Evolutionary conservation across 495 filamentous ascomycete genomes (phyloP).

Genomic region (Penicillium pancosmium): DNA sequence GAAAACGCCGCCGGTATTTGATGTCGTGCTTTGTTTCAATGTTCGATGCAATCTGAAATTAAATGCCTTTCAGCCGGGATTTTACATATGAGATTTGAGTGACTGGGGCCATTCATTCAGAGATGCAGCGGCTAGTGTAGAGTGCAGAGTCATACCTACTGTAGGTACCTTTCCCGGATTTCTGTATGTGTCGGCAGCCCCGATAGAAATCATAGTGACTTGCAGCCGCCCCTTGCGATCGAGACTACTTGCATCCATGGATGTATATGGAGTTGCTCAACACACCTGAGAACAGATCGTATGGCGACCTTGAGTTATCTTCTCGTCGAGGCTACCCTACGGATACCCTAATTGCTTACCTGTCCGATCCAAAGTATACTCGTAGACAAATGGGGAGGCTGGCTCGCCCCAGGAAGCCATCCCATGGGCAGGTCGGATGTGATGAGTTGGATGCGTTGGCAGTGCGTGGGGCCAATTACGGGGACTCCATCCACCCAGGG

Average conservation of each 20-base stretch:
- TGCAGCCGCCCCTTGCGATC: slow-evolving; percentile 23
- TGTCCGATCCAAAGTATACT: not conserved
- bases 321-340: not conserved
- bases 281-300: not conserved
- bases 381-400: not conserved
- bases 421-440: not conserved
- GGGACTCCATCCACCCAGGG: slow-evolving; percentile 13
- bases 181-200: slow-evolving; percentile 16
- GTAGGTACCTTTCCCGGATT: not conserved
- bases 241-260: not conserved
- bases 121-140: slow-evolving; percentile 3
- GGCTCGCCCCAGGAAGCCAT: not conserved
- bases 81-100: not conserved
- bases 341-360: not conserved
- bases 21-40: not conserved
- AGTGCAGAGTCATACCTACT: too few species aligned
- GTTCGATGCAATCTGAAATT: too few species aligned
- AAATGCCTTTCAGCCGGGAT: not conserved
- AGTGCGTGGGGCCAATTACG: slow-evolving; percentile 29
- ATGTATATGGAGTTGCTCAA: not conserved
- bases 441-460: slow-evolving; percentile 39
- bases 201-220: slow-evolving; percentile 20
- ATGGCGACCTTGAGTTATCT: too few species aligned
- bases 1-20: not conserved
- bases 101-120: slow-evolving; percentile 2